Conservation (phyloP, 768 basidiomycete genomes). For the Gloeostereum incarnatum region DNA sequence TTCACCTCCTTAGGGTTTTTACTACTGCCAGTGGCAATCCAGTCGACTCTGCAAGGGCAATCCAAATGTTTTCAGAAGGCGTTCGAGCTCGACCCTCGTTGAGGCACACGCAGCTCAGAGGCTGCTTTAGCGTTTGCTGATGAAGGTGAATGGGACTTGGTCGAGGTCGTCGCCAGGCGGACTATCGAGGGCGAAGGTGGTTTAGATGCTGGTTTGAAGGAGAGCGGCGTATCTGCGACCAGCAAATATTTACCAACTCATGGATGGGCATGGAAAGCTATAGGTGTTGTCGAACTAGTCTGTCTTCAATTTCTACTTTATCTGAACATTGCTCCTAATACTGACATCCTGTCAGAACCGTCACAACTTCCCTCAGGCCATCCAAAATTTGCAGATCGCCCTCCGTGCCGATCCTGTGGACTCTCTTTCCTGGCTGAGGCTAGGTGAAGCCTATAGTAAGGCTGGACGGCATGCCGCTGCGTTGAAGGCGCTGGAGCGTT, state of each 20-base stretch:
- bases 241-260: slow-evolving; percentile 66
- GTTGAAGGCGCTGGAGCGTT: slow-evolving; percentile 71
- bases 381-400: slow-evolving; percentile 80
- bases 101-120: slow-evolving; percentile 79
- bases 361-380: slow-evolving; percentile 62
- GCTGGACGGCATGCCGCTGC: slow-evolving; percentile 87
- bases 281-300: slow-evolving; percentile 87
- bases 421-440: slow-evolving; percentile 75
- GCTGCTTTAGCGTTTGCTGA: slow-evolving; percentile 88
- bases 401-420: slow-evolving; percentile 74
- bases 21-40: slow-evolving; percentile 71
- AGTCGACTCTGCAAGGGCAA: slow-evolving; percentile 69
- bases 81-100: slow-evolving; percentile 88
- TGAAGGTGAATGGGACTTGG: slow-evolving; percentile 91
- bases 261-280: slow-evolving; percentile 97
- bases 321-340: slow-evolving; percentile 3
- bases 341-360: slow-evolving; percentile 37
- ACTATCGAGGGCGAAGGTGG: slow-evolving; percentile 94
- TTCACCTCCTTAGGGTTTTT: slow-evolving; percentile 91
- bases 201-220: slow-evolving; percentile 44
- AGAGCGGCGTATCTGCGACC: slow-evolving; percentile 21
- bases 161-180: slow-evolving; percentile 87
- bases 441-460: slow-evolving; percentile 87
- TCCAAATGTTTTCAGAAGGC: slow-evolving; percentile 98
- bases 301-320: slow-evolving; percentile 18